These are phyloP conservation scores for Boechera retrofracta DNA, from an alignment of 345 rosid species.

Conservation along the genomic window DNA sequence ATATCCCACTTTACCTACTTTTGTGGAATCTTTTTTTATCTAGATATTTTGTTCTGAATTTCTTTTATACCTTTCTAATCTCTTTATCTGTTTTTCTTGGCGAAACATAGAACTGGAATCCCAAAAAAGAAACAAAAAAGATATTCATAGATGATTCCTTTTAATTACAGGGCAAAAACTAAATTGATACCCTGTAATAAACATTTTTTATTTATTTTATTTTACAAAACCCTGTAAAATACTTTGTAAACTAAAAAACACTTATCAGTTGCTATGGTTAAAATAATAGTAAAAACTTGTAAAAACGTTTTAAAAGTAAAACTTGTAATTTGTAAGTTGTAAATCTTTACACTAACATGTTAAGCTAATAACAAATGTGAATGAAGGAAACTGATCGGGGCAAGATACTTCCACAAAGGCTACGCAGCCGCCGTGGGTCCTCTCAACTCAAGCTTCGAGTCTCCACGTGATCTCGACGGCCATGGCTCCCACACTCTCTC, in stretches of 20 bases:
- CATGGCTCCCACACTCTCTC: slow-evolving; percentile 94
- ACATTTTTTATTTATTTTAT: not conserved
- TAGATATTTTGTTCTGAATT: not conserved
- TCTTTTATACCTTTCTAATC: not conserved
- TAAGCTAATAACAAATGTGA: not conserved
- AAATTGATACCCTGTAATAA: not conserved
- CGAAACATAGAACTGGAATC: slow-evolving; percentile 6
- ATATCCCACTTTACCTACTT: not conserved
- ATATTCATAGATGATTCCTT: slow-evolving; percentile 8
- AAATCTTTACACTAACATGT: not conserved
- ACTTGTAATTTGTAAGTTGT: not conserved
- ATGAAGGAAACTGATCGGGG: slow-evolving; percentile 78
- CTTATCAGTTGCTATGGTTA: not conserved
- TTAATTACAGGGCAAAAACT: not conserved
- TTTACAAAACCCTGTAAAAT: not conserved
- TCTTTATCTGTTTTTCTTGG: not conserved
- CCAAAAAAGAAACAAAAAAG: not conserved
- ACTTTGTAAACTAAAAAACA: not conserved
- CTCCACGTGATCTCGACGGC: slow-evolving; percentile 80
- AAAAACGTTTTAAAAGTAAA: not conserved
- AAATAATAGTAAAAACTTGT: slow-evolving; percentile 3
- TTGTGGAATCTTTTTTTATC: slow-evolving; percentile 1
- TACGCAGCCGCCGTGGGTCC: slow-evolving; percentile 50
- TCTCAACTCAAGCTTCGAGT: slow-evolving; percentile 54
- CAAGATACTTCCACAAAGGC: slow-evolving; percentile 58